phyloP scores from a whole-genome alignment of 1,139 yeast species.

The Protomyces inundatus region DNA sequence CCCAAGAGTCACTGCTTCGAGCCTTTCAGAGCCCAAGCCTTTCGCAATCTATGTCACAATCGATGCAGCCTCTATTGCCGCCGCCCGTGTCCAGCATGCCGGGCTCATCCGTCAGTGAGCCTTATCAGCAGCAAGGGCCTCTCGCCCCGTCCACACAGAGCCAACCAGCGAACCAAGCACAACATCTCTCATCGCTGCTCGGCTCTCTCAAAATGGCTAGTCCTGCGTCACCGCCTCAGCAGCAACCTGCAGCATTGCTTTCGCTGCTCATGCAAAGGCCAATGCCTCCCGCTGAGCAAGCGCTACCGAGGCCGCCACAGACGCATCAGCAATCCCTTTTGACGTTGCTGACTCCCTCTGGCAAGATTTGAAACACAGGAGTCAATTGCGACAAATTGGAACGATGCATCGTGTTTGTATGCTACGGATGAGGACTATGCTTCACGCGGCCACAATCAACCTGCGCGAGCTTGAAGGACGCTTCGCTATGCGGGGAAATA shows the following conservation, averaged over 20 bases:
- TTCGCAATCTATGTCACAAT: too few relatives aligned
- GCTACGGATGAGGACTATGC: background rate
- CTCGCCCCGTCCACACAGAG: too few relatives aligned
- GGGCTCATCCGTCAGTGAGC: background rate
- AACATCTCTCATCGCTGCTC: background rate
- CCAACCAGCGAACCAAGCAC: background rate
- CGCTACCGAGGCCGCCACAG: background rate
- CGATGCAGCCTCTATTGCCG: background rate
- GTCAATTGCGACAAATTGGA: background rate
- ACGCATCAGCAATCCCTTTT: conserved; percentile 17
- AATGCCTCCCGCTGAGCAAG: background rate
- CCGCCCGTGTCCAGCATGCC: background rate
- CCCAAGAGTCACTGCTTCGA: background rate
- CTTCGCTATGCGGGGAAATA: too few relatives aligned
- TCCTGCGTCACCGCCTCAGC: background rate
- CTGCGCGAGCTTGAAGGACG: too few relatives aligned
- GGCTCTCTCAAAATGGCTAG: background rate
- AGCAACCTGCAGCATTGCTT: background rate
- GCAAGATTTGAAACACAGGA: background rate
- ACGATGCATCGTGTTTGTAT: background rate
- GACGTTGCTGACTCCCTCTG: conserved; percentile 4
- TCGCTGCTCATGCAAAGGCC: background rate
- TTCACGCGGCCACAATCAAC: too few relatives aligned
- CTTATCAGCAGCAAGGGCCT: too few relatives aligned
- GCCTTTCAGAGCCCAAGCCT: too few relatives aligned